These are phyloP conservation scores for Entomophthora muscae DNA, from an alignment of 371 early-diverging fungal species.

Conservation along the genomic window DNA sequence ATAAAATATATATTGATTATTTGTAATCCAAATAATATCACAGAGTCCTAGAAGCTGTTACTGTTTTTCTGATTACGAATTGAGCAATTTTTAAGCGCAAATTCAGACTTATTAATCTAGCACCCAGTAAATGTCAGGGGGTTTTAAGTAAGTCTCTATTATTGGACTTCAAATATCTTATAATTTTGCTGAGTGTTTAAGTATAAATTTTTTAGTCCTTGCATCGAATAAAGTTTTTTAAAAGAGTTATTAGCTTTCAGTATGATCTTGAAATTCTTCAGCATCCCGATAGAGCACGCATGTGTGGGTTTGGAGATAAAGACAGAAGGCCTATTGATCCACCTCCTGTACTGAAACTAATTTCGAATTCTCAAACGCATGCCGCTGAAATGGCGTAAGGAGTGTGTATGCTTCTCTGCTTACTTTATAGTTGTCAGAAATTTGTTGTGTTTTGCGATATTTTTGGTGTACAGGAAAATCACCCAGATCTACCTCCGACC, in stretches of 20 bases:
- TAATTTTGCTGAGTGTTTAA: too few species aligned
- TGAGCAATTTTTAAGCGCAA: too few species aligned
- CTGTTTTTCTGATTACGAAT: too few species aligned
- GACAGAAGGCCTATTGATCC: slow-evolving; percentile 58
- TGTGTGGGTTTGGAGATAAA: slow-evolving; percentile 48
- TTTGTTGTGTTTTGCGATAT: slow-evolving; percentile 14
- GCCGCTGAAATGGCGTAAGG: not conserved
- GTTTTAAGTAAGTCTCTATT: too few species aligned
- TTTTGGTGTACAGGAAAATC: slow-evolving; percentile 13
- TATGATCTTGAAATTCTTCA: slow-evolving; percentile 24
- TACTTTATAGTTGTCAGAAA: not conserved
- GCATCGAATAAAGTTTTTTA: not conserved
- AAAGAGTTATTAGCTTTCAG: not conserved
- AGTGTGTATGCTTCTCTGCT: not conserved
- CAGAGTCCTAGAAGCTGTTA: too few species aligned
- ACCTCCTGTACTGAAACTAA: slow-evolving; percentile 40
- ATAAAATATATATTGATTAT: too few species aligned
- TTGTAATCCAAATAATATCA: too few species aligned
- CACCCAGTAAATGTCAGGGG: too few species aligned
- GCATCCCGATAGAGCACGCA: slow-evolving; percentile 45
- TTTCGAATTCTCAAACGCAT: not conserved
- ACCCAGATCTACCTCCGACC: slow-evolving; percentile 14
- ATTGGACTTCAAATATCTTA: too few species aligned
- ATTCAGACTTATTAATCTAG: too few species aligned
- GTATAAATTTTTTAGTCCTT: too few species aligned